Percentiles rank a stretch among this genome's conserved stretches.
Evolutionary conservation across 2,329 filamentous ascomycete genomes (phyloP).

Genomic region (Neonectria faginata): DNA sequence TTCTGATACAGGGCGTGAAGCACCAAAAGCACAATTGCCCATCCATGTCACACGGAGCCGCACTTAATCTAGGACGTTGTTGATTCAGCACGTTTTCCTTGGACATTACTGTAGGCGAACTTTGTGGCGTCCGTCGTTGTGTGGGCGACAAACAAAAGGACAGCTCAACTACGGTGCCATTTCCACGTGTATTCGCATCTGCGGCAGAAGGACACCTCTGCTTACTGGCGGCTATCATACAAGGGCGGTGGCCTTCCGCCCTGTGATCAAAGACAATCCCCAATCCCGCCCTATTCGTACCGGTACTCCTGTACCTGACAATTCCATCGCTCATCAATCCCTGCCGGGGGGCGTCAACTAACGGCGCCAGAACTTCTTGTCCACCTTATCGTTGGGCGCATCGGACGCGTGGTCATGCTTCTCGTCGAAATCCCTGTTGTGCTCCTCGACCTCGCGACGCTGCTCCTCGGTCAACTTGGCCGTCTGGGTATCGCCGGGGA

Average conservation of each 20-base stretch:
- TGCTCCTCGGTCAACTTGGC: slow-evolving; percentile 61
- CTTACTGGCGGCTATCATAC: background rate
- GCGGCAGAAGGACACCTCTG: background rate
- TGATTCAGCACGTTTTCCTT: background rate
- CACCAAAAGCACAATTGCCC: background rate
- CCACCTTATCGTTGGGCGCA: slow-evolving; percentile 62
- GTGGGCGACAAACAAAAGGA: background rate
- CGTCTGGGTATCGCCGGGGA: slow-evolving; percentile 49
- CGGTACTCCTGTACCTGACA: background rate
- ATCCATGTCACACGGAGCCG: background rate
- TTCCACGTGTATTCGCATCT: background rate
- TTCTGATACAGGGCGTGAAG: background rate
- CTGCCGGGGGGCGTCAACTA: slow-evolving; percentile 4
- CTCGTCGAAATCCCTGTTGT: slow-evolving; percentile 68
- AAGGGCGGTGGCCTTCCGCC: background rate
- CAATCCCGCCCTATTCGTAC: background rate
- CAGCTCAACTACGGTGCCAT: background rate
- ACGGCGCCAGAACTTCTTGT: slow-evolving; percentile 65
- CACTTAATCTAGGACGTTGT: background rate
- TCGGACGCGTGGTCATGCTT: slow-evolving; percentile 61
- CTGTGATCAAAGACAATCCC: background rate
- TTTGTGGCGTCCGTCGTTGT: background rate
- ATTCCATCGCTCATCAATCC: background rate
- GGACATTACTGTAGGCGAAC: background rate
- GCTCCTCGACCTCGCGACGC: slow-evolving; percentile 67